Evolutionary conservation across 2,329 filamentous ascomycete species (phyloP).

Genomic region (Fusarium chuoi): DNA sequence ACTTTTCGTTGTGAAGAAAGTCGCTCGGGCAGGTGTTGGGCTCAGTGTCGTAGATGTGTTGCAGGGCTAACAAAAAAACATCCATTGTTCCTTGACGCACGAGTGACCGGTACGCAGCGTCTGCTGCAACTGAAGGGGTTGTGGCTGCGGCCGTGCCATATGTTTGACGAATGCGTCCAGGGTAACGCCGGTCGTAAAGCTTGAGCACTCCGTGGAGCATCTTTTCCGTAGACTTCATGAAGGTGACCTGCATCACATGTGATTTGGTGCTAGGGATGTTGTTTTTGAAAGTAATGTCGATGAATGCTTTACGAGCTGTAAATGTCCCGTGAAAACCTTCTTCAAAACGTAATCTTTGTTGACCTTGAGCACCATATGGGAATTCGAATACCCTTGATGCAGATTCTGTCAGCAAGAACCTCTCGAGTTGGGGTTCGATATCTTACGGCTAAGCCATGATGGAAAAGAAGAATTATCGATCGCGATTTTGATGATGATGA

Average conservation of each 20-base stretch:
- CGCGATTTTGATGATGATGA: not conserved
- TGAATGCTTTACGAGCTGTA: too few relatives aligned
- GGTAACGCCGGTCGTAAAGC: not conserved
- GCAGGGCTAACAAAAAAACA: not conserved
- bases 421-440: not conserved
- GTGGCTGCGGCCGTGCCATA: too few relatives aligned
- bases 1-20: not conserved
- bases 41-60: accelerated
- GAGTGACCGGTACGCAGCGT: not conserved
- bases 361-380: too few relatives aligned
- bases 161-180: not conserved
- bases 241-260: not conserved
- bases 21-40: not conserved
- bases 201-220: not conserved
- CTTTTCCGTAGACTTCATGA: not conserved
- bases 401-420: not conserved
- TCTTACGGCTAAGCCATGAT: not conserved
- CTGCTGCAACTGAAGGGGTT: not conserved
- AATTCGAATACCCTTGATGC: not conserved
- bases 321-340: too few relatives aligned
- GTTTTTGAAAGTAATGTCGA: not conserved
- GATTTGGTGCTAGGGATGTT: not conserved
- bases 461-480: too few relatives aligned
- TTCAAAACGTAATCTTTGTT: too few relatives aligned
- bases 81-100: not conserved